These are phyloP conservation scores for Corymbia maculata DNA, from an alignment of 345 rosid genomes.

Conservation along the genomic window DNA sequence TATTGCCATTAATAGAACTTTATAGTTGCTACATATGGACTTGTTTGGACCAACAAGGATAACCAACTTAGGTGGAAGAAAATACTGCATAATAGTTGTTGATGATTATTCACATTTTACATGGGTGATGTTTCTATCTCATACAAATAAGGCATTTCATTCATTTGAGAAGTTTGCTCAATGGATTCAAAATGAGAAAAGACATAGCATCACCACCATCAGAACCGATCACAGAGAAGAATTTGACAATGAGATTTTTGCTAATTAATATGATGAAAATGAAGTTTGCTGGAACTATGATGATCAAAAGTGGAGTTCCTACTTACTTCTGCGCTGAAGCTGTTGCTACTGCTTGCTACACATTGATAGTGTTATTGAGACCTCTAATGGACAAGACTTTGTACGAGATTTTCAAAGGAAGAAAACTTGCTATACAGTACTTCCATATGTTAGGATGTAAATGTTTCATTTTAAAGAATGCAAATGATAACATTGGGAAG, in stretches of 20 bases:
- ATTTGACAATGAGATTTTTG: background rate
- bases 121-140: no score
- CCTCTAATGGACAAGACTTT: background rate
- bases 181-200: background rate
- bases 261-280: background rate
- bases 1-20: no score
- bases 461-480: no score
- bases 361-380: background rate
- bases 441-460: no score
- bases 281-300: background rate
- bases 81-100: no score
- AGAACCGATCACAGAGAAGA: background rate
- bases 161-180: background rate
- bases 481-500: no score
- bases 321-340: background rate
- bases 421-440: no score
- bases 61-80: no score
- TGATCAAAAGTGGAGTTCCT: background rate
- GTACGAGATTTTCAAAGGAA: background rate
- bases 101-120: no score
- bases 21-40: no score
- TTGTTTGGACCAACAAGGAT: no score
- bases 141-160: background rate
- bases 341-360: background rate
- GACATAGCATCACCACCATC: background rate